Conservation (phyloP, 306 rosid species). For the Rubus idaeus region DNA sequence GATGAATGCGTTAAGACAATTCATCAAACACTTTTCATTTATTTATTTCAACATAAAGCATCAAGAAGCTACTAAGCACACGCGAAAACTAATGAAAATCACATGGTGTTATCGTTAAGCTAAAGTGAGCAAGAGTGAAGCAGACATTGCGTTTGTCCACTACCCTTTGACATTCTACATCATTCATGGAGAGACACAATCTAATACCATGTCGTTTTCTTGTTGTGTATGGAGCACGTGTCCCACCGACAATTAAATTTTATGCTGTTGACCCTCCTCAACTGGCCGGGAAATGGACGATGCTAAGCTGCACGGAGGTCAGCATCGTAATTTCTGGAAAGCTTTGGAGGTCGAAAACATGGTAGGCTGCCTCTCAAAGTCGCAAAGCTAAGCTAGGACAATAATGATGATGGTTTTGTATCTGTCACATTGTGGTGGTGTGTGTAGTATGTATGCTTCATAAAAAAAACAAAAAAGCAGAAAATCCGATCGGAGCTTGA, state of each 20-base stretch:
- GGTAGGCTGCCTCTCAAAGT: slow-evolving; percentile 6
- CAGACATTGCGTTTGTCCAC: slow-evolving; percentile 57
- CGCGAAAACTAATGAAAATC: neutral
- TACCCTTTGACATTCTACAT: slow-evolving; percentile 48
- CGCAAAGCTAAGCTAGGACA: neutral
- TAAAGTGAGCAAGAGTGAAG: slow-evolving; percentile 34
- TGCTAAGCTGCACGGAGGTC: neutral
- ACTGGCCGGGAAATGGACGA: slow-evolving; percentile 5
- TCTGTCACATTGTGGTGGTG: neutral
- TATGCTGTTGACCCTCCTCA: slow-evolving; percentile 11
- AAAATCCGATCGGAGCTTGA: slow-evolving; percentile 18
- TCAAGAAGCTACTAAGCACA: neutral
- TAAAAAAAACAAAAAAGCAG: neutral
- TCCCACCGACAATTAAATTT: slow-evolving; percentile 50
- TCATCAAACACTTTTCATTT: neutral
- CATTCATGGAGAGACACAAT: slow-evolving; percentile 48
- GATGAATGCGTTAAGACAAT: neutral
- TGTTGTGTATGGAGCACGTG: slow-evolving; percentile 47
- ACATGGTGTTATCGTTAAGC: neutral
- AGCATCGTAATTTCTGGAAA: neutral
- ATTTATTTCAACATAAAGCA: neutral
- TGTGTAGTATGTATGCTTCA: neutral
- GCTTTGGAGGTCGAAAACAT: slow-evolving; percentile 2
- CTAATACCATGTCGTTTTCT: slow-evolving; percentile 48
- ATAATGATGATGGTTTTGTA: slow-evolving; percentile 9